Percentiles rank a stretch among this genome's conserved stretches.
These are phyloP conservation scores for Microglena sp. DNA, from an alignment of 139 green algal species.

Conservation along the genomic window DNA sequence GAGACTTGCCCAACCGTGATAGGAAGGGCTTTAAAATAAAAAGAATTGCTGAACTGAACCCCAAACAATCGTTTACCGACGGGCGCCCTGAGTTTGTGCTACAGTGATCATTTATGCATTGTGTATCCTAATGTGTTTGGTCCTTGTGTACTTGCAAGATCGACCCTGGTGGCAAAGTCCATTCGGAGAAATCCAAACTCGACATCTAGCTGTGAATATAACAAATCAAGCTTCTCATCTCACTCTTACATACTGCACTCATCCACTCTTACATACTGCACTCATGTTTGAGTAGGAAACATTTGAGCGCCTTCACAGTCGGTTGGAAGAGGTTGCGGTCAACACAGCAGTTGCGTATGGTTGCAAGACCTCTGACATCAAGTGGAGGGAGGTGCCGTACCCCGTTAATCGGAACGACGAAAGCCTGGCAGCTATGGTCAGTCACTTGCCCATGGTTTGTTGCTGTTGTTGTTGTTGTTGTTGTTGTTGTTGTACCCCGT, in stretches of 20 bases:
- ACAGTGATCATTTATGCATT: background rate
- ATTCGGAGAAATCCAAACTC: background rate
- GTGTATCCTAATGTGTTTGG: background rate
- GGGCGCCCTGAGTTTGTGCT: background rate
- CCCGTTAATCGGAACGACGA: background rate
- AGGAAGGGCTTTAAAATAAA: no score
- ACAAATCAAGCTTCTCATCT: no score
- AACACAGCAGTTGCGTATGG: slow-evolving; percentile 26
- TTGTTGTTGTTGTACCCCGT: background rate
- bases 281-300: no score
- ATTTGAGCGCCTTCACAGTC: slow-evolving; percentile 3
- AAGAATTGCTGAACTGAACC: no score
- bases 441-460: no score
- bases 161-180: background rate
- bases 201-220: no score
- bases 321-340: slow-evolving; percentile 6
- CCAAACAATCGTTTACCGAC: background rate
- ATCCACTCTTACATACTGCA: background rate
- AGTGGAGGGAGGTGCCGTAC: background rate
- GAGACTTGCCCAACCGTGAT: no score
- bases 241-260: background rate
- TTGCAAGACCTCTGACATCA: slow-evolving; percentile 25
- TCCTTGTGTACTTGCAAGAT: background rate
- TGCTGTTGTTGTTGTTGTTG: no score
- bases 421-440: background rate